phyloP scores from a whole-genome alignment of 2,329 filamentous ascomycete species.

The Colletotrichum orchidophilum region DNA sequence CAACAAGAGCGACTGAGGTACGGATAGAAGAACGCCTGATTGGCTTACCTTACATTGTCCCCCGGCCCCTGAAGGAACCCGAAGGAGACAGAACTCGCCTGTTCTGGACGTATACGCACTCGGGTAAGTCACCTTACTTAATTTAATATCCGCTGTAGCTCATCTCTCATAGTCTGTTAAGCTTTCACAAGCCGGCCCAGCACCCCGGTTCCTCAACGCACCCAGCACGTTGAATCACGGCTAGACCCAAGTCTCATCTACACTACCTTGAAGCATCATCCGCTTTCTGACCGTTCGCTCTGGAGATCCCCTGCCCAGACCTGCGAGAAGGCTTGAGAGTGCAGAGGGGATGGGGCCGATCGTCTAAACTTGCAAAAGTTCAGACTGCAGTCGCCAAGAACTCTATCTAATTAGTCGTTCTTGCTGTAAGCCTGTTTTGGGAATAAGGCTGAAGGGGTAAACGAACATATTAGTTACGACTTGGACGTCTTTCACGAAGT shows the following conservation, averaged over 20 bases:
- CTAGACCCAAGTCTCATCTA: neutral
- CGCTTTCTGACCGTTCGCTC: neutral
- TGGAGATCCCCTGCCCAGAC: conserved; percentile 10
- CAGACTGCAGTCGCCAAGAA: neutral
- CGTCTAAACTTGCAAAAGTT: conserved; percentile 7
- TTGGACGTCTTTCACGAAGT: conserved; percentile 7
- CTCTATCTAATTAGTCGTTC: neutral
- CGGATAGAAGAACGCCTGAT: neutral
- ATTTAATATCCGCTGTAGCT: conserved; percentile 2
- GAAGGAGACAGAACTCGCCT: neutral
- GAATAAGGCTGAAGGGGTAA: neutral
- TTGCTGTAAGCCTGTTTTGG: neutral
- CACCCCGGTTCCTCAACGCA: neutral
- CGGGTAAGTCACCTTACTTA: neutral
- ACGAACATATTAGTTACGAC: conserved; percentile 23
- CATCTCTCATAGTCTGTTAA: conserved; percentile 17
- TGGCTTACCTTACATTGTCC: neutral
- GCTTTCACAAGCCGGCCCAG: neutral
- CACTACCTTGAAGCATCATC: neutral
- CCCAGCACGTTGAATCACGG: neutral
- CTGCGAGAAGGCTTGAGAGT: neutral
- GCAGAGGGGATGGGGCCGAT: neutral
- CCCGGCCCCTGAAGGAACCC: neutral
- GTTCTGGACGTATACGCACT: neutral
- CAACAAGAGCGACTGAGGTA: too few species aligned